These are phyloP conservation scores for Cryptosporidium ubiquitum DNA, from an alignment of 169 alveolate genomes.

Conservation along the genomic window DNA sequence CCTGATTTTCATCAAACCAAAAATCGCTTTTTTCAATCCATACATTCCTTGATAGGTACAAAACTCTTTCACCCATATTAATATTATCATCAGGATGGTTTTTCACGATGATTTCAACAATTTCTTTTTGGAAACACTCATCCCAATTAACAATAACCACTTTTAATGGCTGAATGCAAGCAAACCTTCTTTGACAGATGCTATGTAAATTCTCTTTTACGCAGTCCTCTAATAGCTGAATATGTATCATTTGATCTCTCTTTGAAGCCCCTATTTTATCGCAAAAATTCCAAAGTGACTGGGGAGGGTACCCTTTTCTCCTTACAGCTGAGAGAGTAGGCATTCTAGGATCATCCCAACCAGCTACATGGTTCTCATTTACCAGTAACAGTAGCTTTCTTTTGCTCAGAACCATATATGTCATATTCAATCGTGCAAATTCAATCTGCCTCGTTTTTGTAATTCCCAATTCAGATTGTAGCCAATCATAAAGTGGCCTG, in stretches of 20 bases:
- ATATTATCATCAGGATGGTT: slow-evolving; percentile 74
- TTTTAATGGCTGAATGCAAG: slow-evolving; percentile 87
- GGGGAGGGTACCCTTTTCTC: slow-evolving; percentile 96
- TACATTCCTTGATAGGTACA: slow-evolving; percentile 21
- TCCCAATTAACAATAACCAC: slow-evolving; percentile 81
- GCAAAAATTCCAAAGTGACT: slow-evolving; percentile 88
- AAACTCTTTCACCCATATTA: slow-evolving; percentile 43
- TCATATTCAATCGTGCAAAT: slow-evolving; percentile 96
- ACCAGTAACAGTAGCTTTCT: slow-evolving; percentile 94
- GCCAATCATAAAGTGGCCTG: slow-evolving; percentile 99
- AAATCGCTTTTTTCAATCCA: slow-evolving; percentile 74
- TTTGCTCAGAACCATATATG: slow-evolving; percentile 95
- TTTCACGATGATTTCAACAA: slow-evolving; percentile 72
- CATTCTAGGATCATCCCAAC: slow-evolving; percentile 99
- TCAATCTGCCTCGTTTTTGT: slow-evolving; percentile 90
- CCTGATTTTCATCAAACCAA: slow-evolving; percentile 34
- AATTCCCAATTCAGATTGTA: slow-evolving; percentile 90
- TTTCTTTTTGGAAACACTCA: slow-evolving; percentile 73
- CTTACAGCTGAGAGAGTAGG: slow-evolving; percentile 97
- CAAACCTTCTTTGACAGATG: slow-evolving; percentile 88
- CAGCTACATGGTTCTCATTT: slow-evolving; percentile 89
- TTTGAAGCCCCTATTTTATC: slow-evolving; percentile 95
- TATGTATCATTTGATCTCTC: slow-evolving; percentile 92
- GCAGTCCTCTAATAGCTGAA: slow-evolving; percentile 94
- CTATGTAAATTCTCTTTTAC: slow-evolving; percentile 88